Conservation (phyloP, 108 stramenopile genomes). For the Cylindrotheca closterium region DNA sequence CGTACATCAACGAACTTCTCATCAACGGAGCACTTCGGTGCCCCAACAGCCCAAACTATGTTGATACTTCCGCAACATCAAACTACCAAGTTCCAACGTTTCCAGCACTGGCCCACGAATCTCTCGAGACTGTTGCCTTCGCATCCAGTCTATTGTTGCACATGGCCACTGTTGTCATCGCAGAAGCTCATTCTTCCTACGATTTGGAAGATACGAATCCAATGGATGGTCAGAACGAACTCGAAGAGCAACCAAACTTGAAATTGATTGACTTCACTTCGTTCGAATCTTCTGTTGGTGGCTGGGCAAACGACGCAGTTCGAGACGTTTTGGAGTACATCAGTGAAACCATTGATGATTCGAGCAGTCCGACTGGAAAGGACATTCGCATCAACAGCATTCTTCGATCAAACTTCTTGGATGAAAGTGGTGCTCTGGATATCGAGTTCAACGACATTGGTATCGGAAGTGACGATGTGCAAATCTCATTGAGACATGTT, state of each 20-base stretch:
- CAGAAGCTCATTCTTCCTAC: slow-evolving; percentile 24
- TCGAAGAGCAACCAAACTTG: slow-evolving; percentile 26
- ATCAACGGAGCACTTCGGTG: slow-evolving; percentile 47
- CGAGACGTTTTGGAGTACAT: slow-evolving; percentile 40
- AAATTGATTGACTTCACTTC: slow-evolving; percentile 60
- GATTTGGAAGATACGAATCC: slow-evolving; percentile 12
- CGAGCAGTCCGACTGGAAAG: slow-evolving; percentile 2
- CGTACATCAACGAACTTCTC: slow-evolving; percentile 36
- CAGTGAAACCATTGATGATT: slow-evolving; percentile 22
- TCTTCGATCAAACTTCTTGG: slow-evolving; percentile 40
- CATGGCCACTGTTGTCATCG: slow-evolving; percentile 17
- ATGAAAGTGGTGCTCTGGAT: slow-evolving; percentile 41
- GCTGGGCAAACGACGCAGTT: slow-evolving; percentile 47
- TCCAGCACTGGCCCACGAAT: slow-evolving; percentile 15
- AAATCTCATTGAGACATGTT: slow-evolving; percentile 40
- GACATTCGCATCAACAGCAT: slow-evolving; percentile 46
- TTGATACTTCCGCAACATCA: slow-evolving; percentile 11
- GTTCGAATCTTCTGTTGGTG: slow-evolving; percentile 37
- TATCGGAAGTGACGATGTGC: slow-evolving; percentile 35
- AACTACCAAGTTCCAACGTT: slow-evolving; percentile 6
- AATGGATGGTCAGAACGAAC: slow-evolving; percentile 20
- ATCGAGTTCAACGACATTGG: slow-evolving; percentile 43
- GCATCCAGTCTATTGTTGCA: slow-evolving; percentile 15
- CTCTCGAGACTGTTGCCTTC: slow-evolving; percentile 28
- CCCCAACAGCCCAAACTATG: slow-evolving; percentile 47